A percentile compares a stretch with the other conserved stretches of the same genome.
phyloP scores from a whole-genome alignment of 495 filamentous ascomycete genomes.

The Talaromyces wortmannii region DNA sequence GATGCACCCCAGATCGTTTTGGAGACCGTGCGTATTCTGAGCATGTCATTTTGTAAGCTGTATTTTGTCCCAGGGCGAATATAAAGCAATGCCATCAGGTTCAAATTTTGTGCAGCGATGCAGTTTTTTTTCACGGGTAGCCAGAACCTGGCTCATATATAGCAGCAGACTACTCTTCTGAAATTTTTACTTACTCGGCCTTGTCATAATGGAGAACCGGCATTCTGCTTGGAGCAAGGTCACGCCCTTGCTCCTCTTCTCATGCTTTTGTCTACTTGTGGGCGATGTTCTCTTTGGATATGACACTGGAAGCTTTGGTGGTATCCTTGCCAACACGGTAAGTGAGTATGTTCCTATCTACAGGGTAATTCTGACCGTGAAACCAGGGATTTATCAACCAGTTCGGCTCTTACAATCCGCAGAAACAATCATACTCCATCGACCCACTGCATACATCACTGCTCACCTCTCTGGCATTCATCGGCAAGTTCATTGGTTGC shows the following conservation, averaged over 20 bases:
- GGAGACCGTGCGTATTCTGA: too few species aligned
- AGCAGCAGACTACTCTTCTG: too few species aligned
- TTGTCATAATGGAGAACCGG: not conserved
- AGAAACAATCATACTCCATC: not conserved
- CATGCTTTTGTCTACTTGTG: conserved; percentile 3
- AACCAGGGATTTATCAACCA: not conserved
- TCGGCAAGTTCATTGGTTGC: conserved; percentile 6
- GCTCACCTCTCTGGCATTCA: conserved; percentile 4
- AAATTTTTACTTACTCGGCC: too few species aligned
- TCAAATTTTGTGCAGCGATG: too few species aligned
- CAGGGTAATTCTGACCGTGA: not conserved
- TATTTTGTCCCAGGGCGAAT: too few species aligned
- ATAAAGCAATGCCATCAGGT: too few species aligned
- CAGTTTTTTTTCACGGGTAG: too few species aligned
- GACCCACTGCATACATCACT: conserved; percentile 3
- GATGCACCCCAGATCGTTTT: too few species aligned
- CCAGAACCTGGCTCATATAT: too few species aligned
- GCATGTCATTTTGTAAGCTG: too few species aligned
- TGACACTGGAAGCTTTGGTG: conserved; percentile 2
- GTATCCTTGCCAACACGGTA: conserved; percentile 1
- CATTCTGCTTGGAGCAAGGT: not conserved
- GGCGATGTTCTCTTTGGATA: conserved; percentile 3
- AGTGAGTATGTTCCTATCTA: not conserved
- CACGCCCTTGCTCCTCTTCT: conserved; percentile 4
- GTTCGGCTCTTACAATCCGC: not conserved